A percentile compares a stretch with the other conserved stretches of the same genome.
These are phyloP conservation scores for Pseudogymnoascus sp. DNA, from an alignment of 2,329 filamentous ascomycete genomes.

Conservation along the genomic window DNA sequence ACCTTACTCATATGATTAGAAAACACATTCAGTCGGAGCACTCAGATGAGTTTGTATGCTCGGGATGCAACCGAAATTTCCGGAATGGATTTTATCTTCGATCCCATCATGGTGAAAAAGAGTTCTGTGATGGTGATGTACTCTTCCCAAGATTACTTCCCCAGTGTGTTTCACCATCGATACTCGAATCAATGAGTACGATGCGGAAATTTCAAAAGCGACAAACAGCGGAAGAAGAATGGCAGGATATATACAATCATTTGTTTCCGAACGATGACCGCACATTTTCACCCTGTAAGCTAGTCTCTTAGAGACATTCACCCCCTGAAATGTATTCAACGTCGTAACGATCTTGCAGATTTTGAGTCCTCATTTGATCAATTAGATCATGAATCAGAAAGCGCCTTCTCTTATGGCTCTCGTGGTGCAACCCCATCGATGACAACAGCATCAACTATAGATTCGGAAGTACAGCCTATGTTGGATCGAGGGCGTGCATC, in stretches of 20 bases:
- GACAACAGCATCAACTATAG: not conserved
- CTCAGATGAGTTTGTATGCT: constrained; percentile 14
- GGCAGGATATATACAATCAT: constrained; percentile 17
- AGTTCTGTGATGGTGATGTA: constrained; percentile 12
- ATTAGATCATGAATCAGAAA: not conserved
- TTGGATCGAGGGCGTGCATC: too few relatives aligned
- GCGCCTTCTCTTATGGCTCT: not conserved
- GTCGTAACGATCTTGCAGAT: not conserved
- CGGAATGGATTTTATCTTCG: constrained; percentile 15
- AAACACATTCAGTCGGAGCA: constrained; percentile 17
- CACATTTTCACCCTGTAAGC: constrained; percentile 19
- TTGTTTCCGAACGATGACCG: constrained; percentile 17
- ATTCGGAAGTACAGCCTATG: too few relatives aligned
- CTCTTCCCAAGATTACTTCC: not conserved
- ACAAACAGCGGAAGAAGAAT: constrained; percentile 13
- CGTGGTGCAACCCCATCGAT: not conserved
- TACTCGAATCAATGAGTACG: constrained; percentile 14
- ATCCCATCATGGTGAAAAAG: constrained; percentile 15
- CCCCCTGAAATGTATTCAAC: not conserved
- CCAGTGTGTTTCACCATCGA: not conserved
- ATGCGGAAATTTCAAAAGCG: constrained; percentile 12
- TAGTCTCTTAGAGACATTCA: constrained; percentile 16
- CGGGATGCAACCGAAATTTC: constrained; percentile 15
- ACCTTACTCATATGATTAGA: not conserved
- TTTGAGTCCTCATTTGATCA: not conserved